Evolutionary conservation across 1,284 basidiomycete genomes (phyloP).

Genomic region (Cutaneotrichosporon cavernicola): DNA sequence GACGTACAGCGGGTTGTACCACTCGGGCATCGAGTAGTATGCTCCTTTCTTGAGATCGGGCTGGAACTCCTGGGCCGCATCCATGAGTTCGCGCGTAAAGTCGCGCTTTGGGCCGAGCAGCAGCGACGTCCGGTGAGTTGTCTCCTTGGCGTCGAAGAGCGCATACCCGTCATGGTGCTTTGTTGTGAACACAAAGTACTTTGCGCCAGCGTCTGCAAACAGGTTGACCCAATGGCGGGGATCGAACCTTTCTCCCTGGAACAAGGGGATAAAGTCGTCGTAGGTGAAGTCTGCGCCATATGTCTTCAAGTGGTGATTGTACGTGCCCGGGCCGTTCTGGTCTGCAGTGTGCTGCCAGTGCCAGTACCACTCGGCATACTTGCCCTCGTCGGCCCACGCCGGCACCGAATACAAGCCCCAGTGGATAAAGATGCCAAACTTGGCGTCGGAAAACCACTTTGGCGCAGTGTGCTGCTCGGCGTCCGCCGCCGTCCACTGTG

Average conservation of each 20-base stretch:
- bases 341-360: conserved; percentile 59
- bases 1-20: too few relatives aligned
- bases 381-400: conserved; percentile 57
- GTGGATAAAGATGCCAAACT: conserved; percentile 59
- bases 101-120: too few relatives aligned
- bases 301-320: too few relatives aligned
- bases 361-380: conserved; percentile 47
- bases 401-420: conserved; percentile 61
- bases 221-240: conserved; percentile 61
- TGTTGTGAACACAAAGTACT: conserved; percentile 63
- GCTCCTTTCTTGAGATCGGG: too few relatives aligned
- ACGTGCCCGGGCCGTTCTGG: conserved; percentile 55
- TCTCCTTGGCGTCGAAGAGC: conserved; percentile 55
- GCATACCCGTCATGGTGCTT: conserved; percentile 55
- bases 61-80: too few relatives aligned
- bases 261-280: too few relatives aligned
- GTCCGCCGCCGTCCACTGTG: too few relatives aligned
- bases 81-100: too few relatives aligned
- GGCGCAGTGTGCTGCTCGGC: too few relatives aligned
- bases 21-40: too few relatives aligned
- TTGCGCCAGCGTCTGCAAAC: conserved; percentile 61
- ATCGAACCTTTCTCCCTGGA: conserved; percentile 53
- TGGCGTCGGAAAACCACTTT: conserved; percentile 23
- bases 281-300: too few relatives aligned
- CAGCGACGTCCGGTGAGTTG: too few relatives aligned